phyloP scores from a whole-genome alignment of 805 yeast species.

The Hanseniaspora guilliermondii region DNA sequence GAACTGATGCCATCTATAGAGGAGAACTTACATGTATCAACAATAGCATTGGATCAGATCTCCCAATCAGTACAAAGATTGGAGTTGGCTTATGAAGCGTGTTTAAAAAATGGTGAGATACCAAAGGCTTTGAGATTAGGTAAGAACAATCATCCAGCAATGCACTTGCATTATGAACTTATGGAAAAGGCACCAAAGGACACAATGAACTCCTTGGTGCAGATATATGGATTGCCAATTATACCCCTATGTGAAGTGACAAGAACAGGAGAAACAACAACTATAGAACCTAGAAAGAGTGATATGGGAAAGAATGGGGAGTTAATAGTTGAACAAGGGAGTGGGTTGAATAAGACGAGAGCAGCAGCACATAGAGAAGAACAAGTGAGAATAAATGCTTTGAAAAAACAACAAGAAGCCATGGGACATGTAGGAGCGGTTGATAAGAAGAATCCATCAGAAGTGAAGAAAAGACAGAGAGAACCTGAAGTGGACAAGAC shows the following conservation, averaged over 20 bases:
- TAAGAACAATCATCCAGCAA: conserved; percentile 81
- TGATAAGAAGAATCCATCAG: conserved; percentile 41
- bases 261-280: conserved; percentile 3
- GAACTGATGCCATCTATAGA: conserved; percentile 86
- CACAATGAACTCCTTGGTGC: conserved; percentile 15
- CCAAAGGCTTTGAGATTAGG: conserved; percentile 72
- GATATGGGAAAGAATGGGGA: conserved; percentile 16
- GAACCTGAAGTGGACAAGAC: conserved; percentile 19
- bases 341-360: conserved; percentile 14
- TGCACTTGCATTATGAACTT: conserved; percentile 33
- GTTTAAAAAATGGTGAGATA: conserved; percentile 57
- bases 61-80: conserved; percentile 57
- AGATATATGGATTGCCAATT: conserved; percentile 10
- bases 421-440: conserved; percentile 17
- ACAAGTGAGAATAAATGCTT: conserved; percentile 13
- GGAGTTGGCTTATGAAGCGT: conserved; percentile 67
- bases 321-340: conserved; percentile 2
- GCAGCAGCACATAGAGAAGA: conserved; percentile 13
- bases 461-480: conserved; percentile 1
- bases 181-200: conserved; percentile 22
- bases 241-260: neutral
- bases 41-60: conserved; percentile 72
- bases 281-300: neutral
- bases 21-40: conserved; percentile 94
- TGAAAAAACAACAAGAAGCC: conserved; percentile 7